phyloP scores from a whole-genome alignment of 805 yeast species.

The Candida ovalis region DNA sequence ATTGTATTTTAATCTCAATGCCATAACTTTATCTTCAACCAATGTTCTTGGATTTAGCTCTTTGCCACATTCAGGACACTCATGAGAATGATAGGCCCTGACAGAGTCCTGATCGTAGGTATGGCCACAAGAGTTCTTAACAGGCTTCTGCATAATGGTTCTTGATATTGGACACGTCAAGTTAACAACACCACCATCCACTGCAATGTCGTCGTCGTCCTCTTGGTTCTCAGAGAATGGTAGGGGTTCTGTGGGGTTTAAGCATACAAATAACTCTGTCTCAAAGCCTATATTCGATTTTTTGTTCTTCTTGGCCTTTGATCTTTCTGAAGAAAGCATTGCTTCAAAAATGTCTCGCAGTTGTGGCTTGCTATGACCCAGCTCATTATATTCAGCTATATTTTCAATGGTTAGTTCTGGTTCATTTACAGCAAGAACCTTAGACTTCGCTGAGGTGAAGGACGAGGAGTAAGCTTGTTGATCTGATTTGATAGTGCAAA shows the following conservation, averaged over 20 bases:
- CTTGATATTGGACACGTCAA: conserved; percentile 65
- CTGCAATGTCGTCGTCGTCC: conserved; percentile 50
- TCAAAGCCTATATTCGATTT: conserved; percentile 25
- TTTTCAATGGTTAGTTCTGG: conserved; percentile 21
- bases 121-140: conserved; percentile 60
- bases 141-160: conserved; percentile 49
- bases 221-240: conserved; percentile 38
- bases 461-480: conserved; percentile 10
- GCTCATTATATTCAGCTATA: conserved; percentile 17
- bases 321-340: not conserved
- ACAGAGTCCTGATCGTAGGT: conserved; percentile 53
- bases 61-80: conserved; percentile 58
- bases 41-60: conserved; percentile 35
- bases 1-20: conserved; percentile 44
- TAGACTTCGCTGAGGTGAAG: conserved; percentile 17
- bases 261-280: conserved; percentile 44
- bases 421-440: conserved; percentile 20
- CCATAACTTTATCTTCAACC: conserved; percentile 51
- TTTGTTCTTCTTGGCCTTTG: conserved; percentile 1
- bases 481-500: conserved; percentile 5
- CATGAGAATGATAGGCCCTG: conserved; percentile 27
- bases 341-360: conserved; percentile 19
- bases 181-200: conserved; percentile 70
- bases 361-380: conserved; percentile 4
- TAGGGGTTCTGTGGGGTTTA: conserved; percentile 59